A percentile compares a stretch with the other conserved stretches of the same genome.
These are phyloP conservation scores for Penicillium goetzii DNA, from an alignment of 495 filamentous ascomycete genomes.

Conservation along the genomic window DNA sequence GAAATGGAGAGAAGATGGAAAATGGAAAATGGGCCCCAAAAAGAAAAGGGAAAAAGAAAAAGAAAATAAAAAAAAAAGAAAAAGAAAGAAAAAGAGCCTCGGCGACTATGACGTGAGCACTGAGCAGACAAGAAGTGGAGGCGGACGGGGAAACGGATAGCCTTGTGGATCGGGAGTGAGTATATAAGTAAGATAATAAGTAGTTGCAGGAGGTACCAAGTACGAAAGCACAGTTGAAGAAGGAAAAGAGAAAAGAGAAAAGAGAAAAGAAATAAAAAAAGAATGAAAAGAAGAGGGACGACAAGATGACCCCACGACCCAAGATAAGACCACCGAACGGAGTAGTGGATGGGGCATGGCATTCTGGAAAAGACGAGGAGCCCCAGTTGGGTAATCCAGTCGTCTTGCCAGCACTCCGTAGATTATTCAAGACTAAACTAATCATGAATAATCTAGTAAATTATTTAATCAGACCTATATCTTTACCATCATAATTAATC, in stretches of 20 bases:
- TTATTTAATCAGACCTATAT: no score
- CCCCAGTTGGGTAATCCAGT: background rate
- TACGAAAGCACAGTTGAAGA: background rate
- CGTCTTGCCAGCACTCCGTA: no score
- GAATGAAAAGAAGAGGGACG: background rate
- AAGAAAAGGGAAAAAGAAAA: conserved; percentile 26
- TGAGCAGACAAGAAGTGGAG: conserved; percentile 30
- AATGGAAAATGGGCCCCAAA: background rate
- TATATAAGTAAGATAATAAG: background rate
- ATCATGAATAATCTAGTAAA: no score
- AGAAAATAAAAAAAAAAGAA: conserved; percentile 19
- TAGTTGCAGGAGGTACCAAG: background rate
- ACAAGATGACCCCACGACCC: conserved; percentile 2
- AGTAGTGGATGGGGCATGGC: no score
- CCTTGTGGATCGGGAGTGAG: background rate
- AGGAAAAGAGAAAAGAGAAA: background rate
- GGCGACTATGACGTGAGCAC: conserved; percentile 46
- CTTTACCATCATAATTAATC: no score
- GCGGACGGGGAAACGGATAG: conserved; percentile 8
- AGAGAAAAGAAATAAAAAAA: background rate
- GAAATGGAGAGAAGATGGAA: conserved; percentile 8
- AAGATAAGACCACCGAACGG: conserved; percentile 6
- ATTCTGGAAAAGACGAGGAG: conserved; percentile 3
- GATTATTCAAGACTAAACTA: no score
- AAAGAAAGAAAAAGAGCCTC: conserved; percentile 32